phyloP scores from a whole-genome alignment of 2,329 filamentous ascomycete genomes.

The Lachnellula suecica region DNA sequence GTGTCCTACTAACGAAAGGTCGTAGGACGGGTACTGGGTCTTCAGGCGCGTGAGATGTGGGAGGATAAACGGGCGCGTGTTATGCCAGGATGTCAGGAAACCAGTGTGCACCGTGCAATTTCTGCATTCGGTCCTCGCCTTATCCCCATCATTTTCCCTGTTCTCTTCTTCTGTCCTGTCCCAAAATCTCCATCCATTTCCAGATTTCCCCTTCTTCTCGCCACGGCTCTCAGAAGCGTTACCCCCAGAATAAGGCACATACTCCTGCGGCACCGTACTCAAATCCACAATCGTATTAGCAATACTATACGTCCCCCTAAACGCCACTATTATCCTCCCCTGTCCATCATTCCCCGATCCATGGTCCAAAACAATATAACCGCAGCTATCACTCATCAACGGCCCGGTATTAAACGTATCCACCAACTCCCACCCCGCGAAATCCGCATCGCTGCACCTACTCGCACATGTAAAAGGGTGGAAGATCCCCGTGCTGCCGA shows the following conservation, averaged over 20 bases:
- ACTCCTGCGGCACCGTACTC: slow-evolving; percentile 84
- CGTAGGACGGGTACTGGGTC: slow-evolving; percentile 65
- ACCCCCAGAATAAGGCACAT: slow-evolving; percentile 74
- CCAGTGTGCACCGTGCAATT: slow-evolving; percentile 94
- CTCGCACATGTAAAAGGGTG: slow-evolving; percentile 84
- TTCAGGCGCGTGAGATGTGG: slow-evolving; percentile 61
- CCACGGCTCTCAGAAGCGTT: slow-evolving; percentile 31
- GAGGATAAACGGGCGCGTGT: slow-evolving; percentile 69
- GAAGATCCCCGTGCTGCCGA: slow-evolving; percentile 77
- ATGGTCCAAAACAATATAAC: slow-evolving; percentile 90
- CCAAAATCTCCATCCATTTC: slow-evolving; percentile 10
- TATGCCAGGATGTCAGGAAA: slow-evolving; percentile 82
- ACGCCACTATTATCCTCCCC: slow-evolving; percentile 75
- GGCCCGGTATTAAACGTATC: slow-evolving; percentile 87
- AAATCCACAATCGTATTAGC: slow-evolving; percentile 89
- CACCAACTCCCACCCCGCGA: slow-evolving; percentile 75
- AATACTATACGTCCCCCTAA: slow-evolving; percentile 92
- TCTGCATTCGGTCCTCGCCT: slow-evolving; percentile 51
- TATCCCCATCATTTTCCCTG: not conserved
- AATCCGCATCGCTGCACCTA: slow-evolving; percentile 82
- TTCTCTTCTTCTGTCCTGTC: slow-evolving; percentile 1
- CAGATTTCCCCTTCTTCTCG: not conserved
- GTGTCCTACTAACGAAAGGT: slow-evolving; percentile 81
- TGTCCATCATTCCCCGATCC: slow-evolving; percentile 18
- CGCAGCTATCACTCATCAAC: slow-evolving; percentile 85